Conservation (phyloP, 2,329 filamentous ascomycete genomes). For the Coleophoma eucalyptorum region DNA sequence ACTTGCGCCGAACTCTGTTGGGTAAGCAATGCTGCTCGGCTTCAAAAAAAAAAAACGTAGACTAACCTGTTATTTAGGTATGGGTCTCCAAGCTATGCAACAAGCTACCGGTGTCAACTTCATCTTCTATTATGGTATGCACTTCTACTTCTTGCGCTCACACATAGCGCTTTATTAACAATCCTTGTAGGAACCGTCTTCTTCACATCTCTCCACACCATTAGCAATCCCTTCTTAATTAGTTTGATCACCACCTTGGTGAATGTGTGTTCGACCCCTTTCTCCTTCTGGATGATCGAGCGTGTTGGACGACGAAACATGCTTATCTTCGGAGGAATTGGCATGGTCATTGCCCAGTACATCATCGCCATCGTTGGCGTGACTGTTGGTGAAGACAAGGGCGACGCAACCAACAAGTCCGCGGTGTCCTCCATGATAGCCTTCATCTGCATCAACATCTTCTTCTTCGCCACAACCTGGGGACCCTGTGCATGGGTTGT, state of each 20-base stretch:
- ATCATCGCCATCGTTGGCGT: constrained; percentile 22
- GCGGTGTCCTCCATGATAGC: constrained; percentile 65
- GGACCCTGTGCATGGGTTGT: constrained; percentile 65
- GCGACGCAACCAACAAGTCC: constrained; percentile 50
- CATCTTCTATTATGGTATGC: constrained; percentile 52
- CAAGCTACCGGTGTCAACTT: constrained; percentile 62
- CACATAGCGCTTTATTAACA: too few relatives aligned
- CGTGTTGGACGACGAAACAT: constrained; percentile 61
- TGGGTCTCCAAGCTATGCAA: constrained; percentile 62
- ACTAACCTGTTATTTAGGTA: constrained; percentile 40
- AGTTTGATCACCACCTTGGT: constrained; percentile 64
- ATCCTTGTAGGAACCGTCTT: constrained; percentile 45
- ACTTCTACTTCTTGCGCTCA: too few relatives aligned
- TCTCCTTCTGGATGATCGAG: constrained; percentile 66
- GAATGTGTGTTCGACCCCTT: constrained; percentile 72
- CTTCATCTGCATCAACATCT: constrained; percentile 68
- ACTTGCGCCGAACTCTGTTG: constrained; percentile 56
- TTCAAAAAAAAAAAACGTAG: background rate
- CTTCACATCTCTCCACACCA: constrained; percentile 61
- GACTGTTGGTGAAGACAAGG: constrained; percentile 52
- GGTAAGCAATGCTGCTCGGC: background rate
- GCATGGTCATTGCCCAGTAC: constrained; percentile 63
- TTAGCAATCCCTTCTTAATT: constrained; percentile 59
- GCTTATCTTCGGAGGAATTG: constrained; percentile 58
- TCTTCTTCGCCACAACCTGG: constrained; percentile 64